Base-by-base conservation (phyloP, 2,329 filamentous ascomycete species). In the Scorias spongiosa region DNA sequence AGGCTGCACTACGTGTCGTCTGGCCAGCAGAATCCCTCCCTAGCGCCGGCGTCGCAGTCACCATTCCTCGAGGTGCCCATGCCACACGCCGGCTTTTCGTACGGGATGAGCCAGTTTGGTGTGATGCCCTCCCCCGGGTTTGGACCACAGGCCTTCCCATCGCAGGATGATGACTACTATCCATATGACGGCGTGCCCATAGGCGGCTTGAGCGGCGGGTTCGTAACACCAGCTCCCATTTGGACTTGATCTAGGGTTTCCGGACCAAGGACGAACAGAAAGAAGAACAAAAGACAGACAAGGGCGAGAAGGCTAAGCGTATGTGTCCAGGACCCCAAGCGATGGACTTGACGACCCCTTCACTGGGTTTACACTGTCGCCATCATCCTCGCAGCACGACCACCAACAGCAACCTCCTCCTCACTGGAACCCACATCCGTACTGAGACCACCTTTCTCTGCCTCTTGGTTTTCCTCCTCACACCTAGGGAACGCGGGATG, bases 51-150 rank as follows among this genome's bases (percentile, higher is more conserved):
- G 5, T 42, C 45, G 36, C 42, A 44, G 29, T 53, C 53, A 6
- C 36, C 49, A 15, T 71, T 65, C 44, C 63, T 71, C 41, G 66
- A 69, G 46, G 63, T 71, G 5, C 67, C 68, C 20, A 42, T 34
- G 17, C 40, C 46, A 4, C 50, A 54, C 40, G 47, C 56, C 37
- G 52, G 54, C 28, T 60, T 60, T 46, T 50, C 49, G 14, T 52
- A 54, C 41, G 54, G 54, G 11, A 56, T 56, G 6, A 57, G 51
- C 43, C 48, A 48, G 12, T 62, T 57, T 56, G 57, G 57, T 8
- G 52, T 53, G 9, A 47, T 56, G 42, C 57, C 58, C 15, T 61
- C 57, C 11, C 60, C 60, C 8, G 54, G 52, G 12, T 56, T 62
- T 37, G 54, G 57, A 11, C 48, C 60, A 10, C 51, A 51, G 26